Evolutionary conservation across 1,284 basidiomycete species (phyloP).

Genomic region (Uromyces viciae-fabae): DNA sequence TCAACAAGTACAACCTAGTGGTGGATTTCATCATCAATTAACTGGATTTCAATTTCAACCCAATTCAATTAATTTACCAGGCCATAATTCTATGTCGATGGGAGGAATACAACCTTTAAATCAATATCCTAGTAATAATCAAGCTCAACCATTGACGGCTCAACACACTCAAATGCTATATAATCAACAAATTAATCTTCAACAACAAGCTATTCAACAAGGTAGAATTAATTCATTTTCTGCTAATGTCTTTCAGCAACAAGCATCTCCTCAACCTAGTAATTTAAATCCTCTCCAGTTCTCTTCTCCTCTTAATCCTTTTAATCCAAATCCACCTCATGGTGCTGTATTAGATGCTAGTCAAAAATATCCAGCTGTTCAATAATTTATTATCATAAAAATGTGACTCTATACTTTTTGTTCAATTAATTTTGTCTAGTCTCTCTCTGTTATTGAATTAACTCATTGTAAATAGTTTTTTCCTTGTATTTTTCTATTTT

Average conservation of each 20-base stretch:
- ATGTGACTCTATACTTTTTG: no score
- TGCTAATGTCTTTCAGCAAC: slow-evolving; percentile 41
- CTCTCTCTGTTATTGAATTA: no score
- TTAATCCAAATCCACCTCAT: slow-evolving; percentile 40
- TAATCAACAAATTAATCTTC: slow-evolving; percentile 28
- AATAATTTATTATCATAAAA: no score
- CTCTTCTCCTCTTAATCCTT: slow-evolving; percentile 37
- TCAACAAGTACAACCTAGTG: not conserved
- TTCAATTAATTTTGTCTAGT: no score
- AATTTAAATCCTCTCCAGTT: not conserved
- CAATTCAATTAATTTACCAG: not conserved
- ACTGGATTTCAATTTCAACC: slow-evolving; percentile 12
- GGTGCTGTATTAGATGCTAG: slow-evolving; percentile 38
- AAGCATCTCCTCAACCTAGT: not conserved
- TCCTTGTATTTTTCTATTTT: no score
- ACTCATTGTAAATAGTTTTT: no score
- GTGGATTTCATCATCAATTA: slow-evolving; percentile 20
- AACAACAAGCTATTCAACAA: slow-evolving; percentile 35
- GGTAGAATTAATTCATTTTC: slow-evolving; percentile 33
- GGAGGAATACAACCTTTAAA: not conserved
- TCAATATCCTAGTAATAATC: not conserved
- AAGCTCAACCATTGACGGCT: slow-evolving; percentile 33
- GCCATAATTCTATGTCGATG: slow-evolving; percentile 16
- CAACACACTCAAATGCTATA: slow-evolving; percentile 40
- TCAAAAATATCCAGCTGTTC: slow-evolving; percentile 35